Base-by-base conservation (phyloP, 2,329 filamentous ascomycete species). In the Dothistroma septosporum region DNA sequence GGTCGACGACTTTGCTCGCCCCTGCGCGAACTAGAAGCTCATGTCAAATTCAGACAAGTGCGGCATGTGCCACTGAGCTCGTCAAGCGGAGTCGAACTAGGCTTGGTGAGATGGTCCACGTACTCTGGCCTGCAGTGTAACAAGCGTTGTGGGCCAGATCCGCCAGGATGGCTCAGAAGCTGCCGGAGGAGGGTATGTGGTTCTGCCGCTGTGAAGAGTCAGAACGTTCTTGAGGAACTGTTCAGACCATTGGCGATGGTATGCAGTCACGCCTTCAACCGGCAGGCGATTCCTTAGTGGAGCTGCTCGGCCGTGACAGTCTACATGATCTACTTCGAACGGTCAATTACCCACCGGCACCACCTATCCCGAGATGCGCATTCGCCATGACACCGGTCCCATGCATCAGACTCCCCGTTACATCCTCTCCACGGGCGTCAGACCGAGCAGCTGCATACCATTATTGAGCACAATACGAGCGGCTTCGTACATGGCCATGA, bases 371-470 rank as follows among this genome's bases (percentile, higher is more conserved):
- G 41, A 19, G 1, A 19, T 44, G 16, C 16, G 41, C 41, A n/a
- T 44, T 16, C 48, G 48, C 48, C 48, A 50, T 24, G 48, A 49
- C 54, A 41, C 54, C 54, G 54, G 54, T 32, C 24, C 54, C 24
- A 57, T 49, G 54, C 54, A 49, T 49, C 53, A 10, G 33, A 44
- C 16, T 44, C 41, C 4, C 14, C 41, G n/a, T 68, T 65, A 75
- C 72, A 75, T 73, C 77, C 85, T 80, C 73, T 93, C 87, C 53
- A 96, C 87, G 10, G 91, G 91, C 57, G 81, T 86, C 73, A 96
- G 78, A 1, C 91, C 91, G 66, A 96, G 79, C 69, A 95, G 75
- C 64, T 83, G 83, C 91, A 96, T 95, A 63, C 90, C 91, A 75
- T 94, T 96, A 70, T 83, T 83, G 64, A 96, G 79, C 37, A 93